Conservation (phyloP, 257 asterid species). For the Nemophila menziesii region DNA sequence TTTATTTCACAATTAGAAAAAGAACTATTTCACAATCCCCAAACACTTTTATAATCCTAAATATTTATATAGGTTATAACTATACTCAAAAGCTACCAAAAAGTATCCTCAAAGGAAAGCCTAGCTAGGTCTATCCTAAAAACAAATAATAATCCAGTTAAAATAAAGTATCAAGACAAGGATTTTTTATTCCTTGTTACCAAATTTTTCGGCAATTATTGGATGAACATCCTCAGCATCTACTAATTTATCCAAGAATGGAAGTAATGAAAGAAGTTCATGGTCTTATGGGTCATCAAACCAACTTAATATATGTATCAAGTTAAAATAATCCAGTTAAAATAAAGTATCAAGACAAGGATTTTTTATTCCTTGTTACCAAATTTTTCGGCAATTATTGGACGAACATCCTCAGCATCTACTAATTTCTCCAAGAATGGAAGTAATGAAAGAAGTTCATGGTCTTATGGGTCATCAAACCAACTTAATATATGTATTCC, state of each 20-base stretch:
- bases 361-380: conserved; percentile 95
- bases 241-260: conserved; percentile 84
- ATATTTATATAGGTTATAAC: conserved; percentile 1
- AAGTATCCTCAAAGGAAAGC: conserved; percentile 25
- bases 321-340: conserved; percentile 24
- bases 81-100: conserved; percentile 21
- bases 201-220: conserved; percentile 81
- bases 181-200: conserved; percentile 93
- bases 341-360: conserved; percentile 43
- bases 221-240: conserved; percentile 90
- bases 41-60: not conserved
- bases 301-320: conserved; percentile 57
- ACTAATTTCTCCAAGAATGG: conserved; percentile 91
- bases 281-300: conserved; percentile 79
- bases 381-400: conserved; percentile 82
- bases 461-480: conserved; percentile 87
- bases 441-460: conserved; percentile 62
- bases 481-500: conserved; percentile 98
- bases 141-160: conserved; percentile 1
- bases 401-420: conserved; percentile 85
- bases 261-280: conserved; percentile 70
- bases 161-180: too few relatives aligned
- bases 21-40: not conserved
- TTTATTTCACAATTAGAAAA: not conserved
- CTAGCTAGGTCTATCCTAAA: conserved; percentile 15